Conservation (phyloP, 345 rosid genomes). For the Eucalyptus microcorys region DNA sequence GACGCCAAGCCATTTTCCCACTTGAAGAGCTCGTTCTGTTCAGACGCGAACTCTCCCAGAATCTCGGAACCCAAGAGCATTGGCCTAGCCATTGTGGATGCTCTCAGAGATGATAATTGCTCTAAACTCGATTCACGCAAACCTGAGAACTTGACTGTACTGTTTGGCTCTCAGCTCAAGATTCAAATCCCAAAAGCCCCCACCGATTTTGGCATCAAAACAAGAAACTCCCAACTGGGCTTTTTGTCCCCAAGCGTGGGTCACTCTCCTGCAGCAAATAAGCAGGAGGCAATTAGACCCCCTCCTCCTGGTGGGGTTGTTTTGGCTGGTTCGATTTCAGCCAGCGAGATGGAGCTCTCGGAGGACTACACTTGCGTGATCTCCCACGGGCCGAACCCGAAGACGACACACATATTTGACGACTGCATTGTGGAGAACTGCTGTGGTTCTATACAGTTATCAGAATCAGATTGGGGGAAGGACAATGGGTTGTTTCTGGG, state of each 20-base stretch:
- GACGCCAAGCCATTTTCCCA: slow-evolving; percentile 63
- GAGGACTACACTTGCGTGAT: slow-evolving; percentile 96
- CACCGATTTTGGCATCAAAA: slow-evolving; percentile 58
- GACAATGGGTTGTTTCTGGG: slow-evolving; percentile 1
- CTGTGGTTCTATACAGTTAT: slow-evolving; percentile 32
- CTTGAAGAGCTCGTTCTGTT: slow-evolving; percentile 53
- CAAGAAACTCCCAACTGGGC: slow-evolving; percentile 30
- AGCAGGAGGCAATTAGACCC: not conserved
- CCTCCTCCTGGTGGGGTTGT: not conserved
- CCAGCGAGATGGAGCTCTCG: slow-evolving; percentile 63
- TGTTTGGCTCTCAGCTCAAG: slow-evolving; percentile 75
- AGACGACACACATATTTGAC: slow-evolving; percentile 79
- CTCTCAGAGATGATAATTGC: slow-evolving; percentile 25
- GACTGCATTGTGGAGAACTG: slow-evolving; percentile 66
- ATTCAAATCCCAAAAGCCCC: slow-evolving; percentile 65
- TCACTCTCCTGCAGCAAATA: slow-evolving; percentile 9
- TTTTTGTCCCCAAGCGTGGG: not conserved
- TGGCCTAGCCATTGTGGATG: slow-evolving; percentile 18
- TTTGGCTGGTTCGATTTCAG: slow-evolving; percentile 7
- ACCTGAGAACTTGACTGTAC: slow-evolving; percentile 38
- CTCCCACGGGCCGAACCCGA: slow-evolving; percentile 72
- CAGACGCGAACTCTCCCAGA: slow-evolving; percentile 19
- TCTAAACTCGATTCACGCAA: slow-evolving; percentile 16
- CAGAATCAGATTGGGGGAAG: slow-evolving; percentile 9
- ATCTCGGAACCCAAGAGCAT: slow-evolving; percentile 43